phyloP scores from a whole-genome alignment of 257 asterid species.

The Eucommia ulmoides region DNA sequence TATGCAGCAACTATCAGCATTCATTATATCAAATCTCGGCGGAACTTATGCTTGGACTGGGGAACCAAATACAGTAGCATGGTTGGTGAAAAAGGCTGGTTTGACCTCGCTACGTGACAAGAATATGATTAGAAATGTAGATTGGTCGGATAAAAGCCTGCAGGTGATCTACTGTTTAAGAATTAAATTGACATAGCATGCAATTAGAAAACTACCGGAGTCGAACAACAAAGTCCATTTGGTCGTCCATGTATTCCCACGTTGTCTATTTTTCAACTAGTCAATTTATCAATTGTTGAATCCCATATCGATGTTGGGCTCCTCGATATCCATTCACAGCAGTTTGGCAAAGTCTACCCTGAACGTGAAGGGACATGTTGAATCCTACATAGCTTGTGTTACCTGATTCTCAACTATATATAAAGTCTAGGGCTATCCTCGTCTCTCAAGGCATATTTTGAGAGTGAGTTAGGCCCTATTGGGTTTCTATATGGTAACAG shows the following conservation, averaged over 20 bases:
- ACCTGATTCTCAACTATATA: too few relatives aligned
- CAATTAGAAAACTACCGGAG: background rate
- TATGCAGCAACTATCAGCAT: slow-evolving; percentile 46
- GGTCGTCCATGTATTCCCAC: too few relatives aligned
- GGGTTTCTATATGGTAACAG: too few relatives aligned
- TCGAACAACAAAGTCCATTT: background rate
- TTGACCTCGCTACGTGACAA: slow-evolving; percentile 41
- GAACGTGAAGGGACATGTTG: too few relatives aligned
- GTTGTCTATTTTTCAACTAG: slow-evolving; percentile 4
- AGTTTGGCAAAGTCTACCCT: too few relatives aligned
- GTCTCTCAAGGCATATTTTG: too few relatives aligned
- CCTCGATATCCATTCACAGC: too few relatives aligned
- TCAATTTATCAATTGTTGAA: too few relatives aligned
- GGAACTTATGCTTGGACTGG: slow-evolving; percentile 90
- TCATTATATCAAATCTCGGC: slow-evolving; percentile 63
- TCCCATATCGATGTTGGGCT: too few relatives aligned
- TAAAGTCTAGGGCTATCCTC: too few relatives aligned
- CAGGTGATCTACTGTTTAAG: slow-evolving; percentile 27
- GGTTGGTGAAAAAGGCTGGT: slow-evolving; percentile 74
- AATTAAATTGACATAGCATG: background rate
- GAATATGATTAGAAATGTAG: slow-evolving; percentile 59
- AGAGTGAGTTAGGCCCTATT: too few relatives aligned
- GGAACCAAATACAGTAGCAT: slow-evolving; percentile 64
- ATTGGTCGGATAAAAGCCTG: slow-evolving; percentile 53
- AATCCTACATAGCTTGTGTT: too few relatives aligned